Conservation (phyloP, 75 land plant species). For the Sequoiadendron giganteum region DNA sequence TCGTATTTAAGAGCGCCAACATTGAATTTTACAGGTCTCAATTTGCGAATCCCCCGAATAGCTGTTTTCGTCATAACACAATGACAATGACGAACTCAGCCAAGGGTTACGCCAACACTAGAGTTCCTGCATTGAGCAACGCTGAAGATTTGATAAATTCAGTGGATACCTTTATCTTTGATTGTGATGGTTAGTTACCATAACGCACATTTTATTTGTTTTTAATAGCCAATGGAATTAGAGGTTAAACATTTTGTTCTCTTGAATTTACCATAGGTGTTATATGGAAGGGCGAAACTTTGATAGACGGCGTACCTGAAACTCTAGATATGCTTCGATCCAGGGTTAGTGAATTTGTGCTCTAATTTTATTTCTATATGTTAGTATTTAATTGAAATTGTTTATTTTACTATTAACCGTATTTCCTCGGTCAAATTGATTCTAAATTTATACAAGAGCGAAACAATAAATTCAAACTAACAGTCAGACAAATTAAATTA, state of each 20-base stretch:
- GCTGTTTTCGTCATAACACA: background rate
- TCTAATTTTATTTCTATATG: background rate
- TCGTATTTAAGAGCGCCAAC: too few relatives aligned
- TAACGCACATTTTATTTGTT: background rate
- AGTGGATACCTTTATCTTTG: slow-evolving; percentile 86
- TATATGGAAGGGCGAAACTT: slow-evolving; percentile 93
- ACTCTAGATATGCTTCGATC: slow-evolving; percentile 80
- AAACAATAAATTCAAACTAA: background rate
- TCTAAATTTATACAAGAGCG: background rate
- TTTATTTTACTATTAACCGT: background rate
- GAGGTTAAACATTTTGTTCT: too few relatives aligned
- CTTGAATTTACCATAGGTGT: slow-evolving; percentile 56
- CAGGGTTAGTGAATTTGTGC: slow-evolving; percentile 28
- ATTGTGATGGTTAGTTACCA: slow-evolving; percentile 74
- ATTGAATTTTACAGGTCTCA: background rate
- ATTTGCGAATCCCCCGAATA: background rate
- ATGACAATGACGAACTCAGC: background rate
- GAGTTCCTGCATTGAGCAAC: slow-evolving; percentile 14
- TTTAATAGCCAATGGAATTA: background rate
- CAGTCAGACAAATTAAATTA: background rate
- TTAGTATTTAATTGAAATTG: background rate
- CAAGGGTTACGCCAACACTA: background rate
- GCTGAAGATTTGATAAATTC: slow-evolving; percentile 44
- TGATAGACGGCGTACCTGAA: slow-evolving; percentile 86
- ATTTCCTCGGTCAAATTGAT: background rate